Conservation (phyloP, 169 alveolate genomes). For the Miamiensis avidus region DNA sequence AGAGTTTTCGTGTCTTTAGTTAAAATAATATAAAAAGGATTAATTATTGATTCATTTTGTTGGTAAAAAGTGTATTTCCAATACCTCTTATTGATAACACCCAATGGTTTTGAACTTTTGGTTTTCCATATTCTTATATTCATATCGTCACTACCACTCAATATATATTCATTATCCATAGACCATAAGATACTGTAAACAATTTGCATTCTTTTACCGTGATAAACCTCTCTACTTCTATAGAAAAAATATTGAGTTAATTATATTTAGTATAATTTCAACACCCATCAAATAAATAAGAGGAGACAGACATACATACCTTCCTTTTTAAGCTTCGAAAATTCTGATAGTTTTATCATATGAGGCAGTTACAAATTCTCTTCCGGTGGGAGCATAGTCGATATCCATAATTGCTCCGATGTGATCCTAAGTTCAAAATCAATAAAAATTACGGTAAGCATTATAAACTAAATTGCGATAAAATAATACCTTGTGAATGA, state of each 20-base stretch:
- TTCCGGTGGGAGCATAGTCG: conserved; percentile 96
- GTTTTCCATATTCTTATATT: conserved; percentile 97
- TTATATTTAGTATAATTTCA: neutral
- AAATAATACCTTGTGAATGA: conserved; percentile 89
- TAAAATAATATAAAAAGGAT: no score
- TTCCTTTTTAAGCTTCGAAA: conserved; percentile 90
- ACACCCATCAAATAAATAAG: no score
- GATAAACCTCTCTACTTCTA: conserved; percentile 95
- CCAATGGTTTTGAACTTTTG: conserved; percentile 83
- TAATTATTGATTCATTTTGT: neutral
- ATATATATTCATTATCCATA: conserved; percentile 94
- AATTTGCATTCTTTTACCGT: conserved; percentile 96
- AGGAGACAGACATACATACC: neutral
- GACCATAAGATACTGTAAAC: conserved; percentile 86
- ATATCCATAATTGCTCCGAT: conserved; percentile 84
- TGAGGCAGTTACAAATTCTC: conserved; percentile 97
- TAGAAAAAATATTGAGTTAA: no score
- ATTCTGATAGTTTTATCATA: conserved; percentile 97
- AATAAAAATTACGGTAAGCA: conserved; percentile 17
- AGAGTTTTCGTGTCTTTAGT: conserved; percentile 76
- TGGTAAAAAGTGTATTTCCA: neutral
- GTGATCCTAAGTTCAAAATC: no score
- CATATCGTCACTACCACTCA: conserved; percentile 97
- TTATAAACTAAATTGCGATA: neutral
- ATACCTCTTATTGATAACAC: conserved; percentile 56